These are phyloP conservation scores for Grosmannia huntii DNA, from an alignment of 2,329 filamentous ascomycete genomes.

Conservation along the genomic window DNA sequence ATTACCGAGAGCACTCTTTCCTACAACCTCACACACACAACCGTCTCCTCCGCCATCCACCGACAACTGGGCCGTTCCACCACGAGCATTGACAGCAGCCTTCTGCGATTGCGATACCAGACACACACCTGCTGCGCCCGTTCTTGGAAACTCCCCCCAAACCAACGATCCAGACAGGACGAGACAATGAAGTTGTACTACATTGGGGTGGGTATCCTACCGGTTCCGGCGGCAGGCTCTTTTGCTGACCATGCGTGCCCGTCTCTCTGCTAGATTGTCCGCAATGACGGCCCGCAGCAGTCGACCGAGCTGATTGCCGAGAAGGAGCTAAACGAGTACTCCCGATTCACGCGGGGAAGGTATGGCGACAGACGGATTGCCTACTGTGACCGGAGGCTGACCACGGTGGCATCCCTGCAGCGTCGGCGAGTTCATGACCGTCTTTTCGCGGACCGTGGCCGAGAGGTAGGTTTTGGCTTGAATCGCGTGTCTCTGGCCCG, in stretches of 20 bases:
- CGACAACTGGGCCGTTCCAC: not conserved
- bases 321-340: conserved; percentile 67
- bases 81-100: not conserved
- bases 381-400: not conserved
- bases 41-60: not conserved
- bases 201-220: conserved; percentile 54
- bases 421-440: conserved; percentile 43
- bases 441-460: conserved; percentile 79
- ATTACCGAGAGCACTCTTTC: not conserved
- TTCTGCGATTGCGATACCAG: not conserved
- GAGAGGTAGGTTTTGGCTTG: conserved; percentile 36
- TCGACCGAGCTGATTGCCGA: conserved; percentile 32
- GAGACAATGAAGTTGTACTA: conserved; percentile 73
- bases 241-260: not conserved
- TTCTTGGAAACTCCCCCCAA: not conserved
- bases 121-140: not conserved
- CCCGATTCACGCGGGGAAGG: conserved; percentile 64
- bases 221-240: not conserved
- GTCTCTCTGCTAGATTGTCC: conserved; percentile 54
- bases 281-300: conserved; percentile 42
- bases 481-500: not conserved
- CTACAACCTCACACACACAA: not conserved
- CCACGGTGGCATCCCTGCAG: conserved; percentile 9
- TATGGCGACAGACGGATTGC: conserved; percentile 20
- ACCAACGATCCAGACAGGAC: conserved; percentile 1